A percentile compares a stretch with the other conserved stretches of the same genome.
Conservation (phyloP, 2,329 filamentous ascomycete species). For the Hyphodiscus sp. region DNA sequence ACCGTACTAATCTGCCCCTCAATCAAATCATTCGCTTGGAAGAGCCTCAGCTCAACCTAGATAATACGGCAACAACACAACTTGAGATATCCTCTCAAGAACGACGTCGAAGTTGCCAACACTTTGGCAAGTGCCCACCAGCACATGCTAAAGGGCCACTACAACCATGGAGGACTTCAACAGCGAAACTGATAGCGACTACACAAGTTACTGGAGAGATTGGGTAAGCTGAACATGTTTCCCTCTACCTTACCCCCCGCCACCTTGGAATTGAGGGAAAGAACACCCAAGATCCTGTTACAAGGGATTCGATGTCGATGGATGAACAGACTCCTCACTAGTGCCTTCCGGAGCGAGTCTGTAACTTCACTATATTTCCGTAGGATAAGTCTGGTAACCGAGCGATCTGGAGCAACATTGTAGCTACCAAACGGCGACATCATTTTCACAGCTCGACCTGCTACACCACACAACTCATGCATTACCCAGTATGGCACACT, state of each 20-base stretch:
- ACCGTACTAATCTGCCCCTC: constrained; percentile 1
- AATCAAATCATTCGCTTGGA: constrained; percentile 1
- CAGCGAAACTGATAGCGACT: constrained; percentile 97
- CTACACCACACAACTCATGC: neutral
- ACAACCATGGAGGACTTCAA: constrained; percentile 87
- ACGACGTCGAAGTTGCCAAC: constrained; percentile 16
- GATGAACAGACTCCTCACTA: neutral
- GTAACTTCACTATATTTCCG: too few species aligned
- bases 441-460: neutral
- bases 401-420: too few species aligned
- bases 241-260: constrained; percentile 6
- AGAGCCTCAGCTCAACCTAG: constrained; percentile 8
- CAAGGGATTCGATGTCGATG: neutral
- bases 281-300: neutral
- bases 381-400: too few species aligned
- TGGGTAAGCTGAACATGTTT: constrained; percentile 65
- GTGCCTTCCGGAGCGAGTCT: neutral
- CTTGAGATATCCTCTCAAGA: constrained; percentile 9
- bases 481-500: too few species aligned
- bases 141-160: constrained; percentile 25
- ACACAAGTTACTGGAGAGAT: constrained; percentile 98
- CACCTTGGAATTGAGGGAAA: neutral
- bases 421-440: neutral
- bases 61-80: constrained; percentile 7
- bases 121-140: constrained; percentile 24